Conservation (phyloP, 2,329 filamentous ascomycete genomes). For the Nigrospora sphaerica region DNA sequence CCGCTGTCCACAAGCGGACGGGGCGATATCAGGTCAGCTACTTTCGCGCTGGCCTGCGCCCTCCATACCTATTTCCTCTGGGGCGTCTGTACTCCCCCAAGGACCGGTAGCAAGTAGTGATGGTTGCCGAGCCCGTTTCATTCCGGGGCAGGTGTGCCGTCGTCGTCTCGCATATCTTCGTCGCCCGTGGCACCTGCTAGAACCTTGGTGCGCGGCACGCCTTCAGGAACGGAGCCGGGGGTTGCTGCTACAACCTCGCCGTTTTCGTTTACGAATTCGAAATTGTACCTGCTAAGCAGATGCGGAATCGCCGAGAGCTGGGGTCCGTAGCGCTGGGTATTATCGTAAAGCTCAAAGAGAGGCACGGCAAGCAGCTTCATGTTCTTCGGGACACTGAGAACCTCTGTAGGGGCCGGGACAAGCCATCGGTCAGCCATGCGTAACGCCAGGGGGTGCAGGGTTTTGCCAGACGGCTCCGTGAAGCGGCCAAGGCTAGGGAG, state of each 20-base stretch:
- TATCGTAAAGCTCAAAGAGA: conserved; percentile 96
- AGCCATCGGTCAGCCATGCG: background rate
- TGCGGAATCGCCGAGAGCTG: conserved; percentile 96
- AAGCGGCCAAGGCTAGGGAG: background rate
- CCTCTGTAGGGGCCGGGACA: conserved; percentile 50
- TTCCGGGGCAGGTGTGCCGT: background rate
- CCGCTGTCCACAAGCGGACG: no score
- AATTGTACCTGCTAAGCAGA: conserved; percentile 89
- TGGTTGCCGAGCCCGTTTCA: background rate
- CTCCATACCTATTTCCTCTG: no score
- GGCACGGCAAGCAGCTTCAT: conserved; percentile 98
- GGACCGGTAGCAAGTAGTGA: no score
- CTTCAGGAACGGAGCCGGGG: conserved; percentile 60
- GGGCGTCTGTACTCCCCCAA: no score
- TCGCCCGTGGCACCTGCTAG: conserved; percentile 47
- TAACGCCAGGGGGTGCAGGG: background rate
- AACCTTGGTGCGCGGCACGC: conserved; percentile 59
- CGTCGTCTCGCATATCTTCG: conserved; percentile 46
- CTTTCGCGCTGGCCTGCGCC: no score
- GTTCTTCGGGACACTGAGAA: conserved; percentile 95
- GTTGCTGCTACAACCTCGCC: conserved; percentile 82
- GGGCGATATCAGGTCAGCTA: no score
- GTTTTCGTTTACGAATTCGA: conserved; percentile 92
- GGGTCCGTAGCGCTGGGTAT: conserved; percentile 88
- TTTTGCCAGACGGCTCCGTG: background rate